Evolutionary conservation across 176 grass and related monocot genomes (phyloP).

Genomic region (Oryza officinalis): DNA sequence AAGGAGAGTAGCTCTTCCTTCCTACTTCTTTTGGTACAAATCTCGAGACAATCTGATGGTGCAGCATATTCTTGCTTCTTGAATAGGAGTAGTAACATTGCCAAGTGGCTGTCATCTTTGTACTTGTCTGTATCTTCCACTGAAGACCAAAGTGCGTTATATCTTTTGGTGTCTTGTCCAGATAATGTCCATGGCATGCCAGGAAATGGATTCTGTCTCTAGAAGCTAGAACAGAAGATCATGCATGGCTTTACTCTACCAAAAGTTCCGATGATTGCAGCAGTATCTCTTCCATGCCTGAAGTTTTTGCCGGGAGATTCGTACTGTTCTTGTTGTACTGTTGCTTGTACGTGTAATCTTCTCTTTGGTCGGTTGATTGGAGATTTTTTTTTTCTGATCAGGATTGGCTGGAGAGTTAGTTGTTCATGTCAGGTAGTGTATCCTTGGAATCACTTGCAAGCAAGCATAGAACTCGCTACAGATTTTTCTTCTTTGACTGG

Average conservation of each 20-base stretch:
- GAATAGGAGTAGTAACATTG: background rate
- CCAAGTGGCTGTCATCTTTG: conserved; percentile 6
- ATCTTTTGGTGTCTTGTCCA: background rate
- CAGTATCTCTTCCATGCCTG: background rate
- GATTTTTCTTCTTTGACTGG: background rate
- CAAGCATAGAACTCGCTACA: background rate
- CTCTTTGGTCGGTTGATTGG: background rate
- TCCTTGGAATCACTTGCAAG: conserved; percentile 11
- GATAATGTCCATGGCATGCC: background rate
- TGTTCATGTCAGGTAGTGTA: no score
- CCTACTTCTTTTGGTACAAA: background rate
- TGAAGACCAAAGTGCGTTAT: background rate
- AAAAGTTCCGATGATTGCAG: background rate
- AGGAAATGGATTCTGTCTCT: background rate
- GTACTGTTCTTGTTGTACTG: background rate
- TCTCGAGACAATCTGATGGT: background rate
- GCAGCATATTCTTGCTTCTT: background rate
- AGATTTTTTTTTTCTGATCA: background rate
- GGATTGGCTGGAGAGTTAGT: background rate
- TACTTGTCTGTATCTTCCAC: conserved; percentile 2
- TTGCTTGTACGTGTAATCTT: background rate
- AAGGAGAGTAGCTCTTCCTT: background rate
- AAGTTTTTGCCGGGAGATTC: background rate
- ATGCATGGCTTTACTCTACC: background rate
- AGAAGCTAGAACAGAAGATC: background rate